These are phyloP conservation scores for Rhizoclosmatium globosum DNA, from an alignment of 192 early-diverging fungal species.

Conservation along the genomic window DNA sequence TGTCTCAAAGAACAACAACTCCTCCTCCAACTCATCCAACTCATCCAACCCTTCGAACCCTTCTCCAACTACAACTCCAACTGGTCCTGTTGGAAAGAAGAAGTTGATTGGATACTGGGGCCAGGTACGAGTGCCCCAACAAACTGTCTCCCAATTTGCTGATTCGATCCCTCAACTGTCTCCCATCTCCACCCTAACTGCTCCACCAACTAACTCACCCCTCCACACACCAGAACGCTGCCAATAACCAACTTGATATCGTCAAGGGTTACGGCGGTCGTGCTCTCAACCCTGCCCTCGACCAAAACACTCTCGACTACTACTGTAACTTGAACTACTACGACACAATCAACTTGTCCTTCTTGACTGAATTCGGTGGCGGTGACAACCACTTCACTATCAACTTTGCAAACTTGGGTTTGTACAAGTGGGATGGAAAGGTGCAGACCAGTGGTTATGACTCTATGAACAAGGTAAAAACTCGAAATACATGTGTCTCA, in stretches of 20 bases:
- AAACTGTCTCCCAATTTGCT: background rate
- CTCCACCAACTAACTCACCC: background rate
- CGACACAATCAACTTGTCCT: constrained; percentile 44
- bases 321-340: constrained; percentile 30
- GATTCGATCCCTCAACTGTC: background rate
- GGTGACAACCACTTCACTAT: constrained; percentile 45
- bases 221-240: constrained; percentile 18
- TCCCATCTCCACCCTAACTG: background rate
- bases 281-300: background rate
- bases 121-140: background rate
- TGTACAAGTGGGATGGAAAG: constrained; percentile 34
- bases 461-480: no score
- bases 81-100: background rate
- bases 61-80: background rate
- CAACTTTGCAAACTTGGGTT: constrained; percentile 31
- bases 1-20: background rate
- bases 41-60: background rate
- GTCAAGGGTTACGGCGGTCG: background rate
- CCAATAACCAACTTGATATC: constrained; percentile 22
- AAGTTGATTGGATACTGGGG: background rate
- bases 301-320: background rate
- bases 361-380: constrained; percentile 41
- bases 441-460: constrained; percentile 22
- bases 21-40: background rate
- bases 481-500: no score